These are phyloP conservation scores for Saccharomyces hybrid DNA, from an alignment of 1,139 yeast genomes.

Conservation along the genomic window DNA sequence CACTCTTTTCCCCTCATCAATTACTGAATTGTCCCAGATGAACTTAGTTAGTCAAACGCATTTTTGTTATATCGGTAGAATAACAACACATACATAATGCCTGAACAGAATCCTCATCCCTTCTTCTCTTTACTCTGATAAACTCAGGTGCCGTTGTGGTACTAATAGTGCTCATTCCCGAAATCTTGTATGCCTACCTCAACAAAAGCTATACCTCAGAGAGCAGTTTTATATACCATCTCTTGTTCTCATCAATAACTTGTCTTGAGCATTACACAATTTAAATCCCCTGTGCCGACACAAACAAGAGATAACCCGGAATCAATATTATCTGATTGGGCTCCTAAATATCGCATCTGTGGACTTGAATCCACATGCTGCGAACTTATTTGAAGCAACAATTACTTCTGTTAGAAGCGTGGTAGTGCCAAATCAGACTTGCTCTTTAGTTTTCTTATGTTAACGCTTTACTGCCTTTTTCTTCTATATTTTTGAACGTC, in stretches of 20 bases:
- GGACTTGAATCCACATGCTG: background rate
- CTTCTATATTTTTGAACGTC: background rate
- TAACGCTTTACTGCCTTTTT: background rate
- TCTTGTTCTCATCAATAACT: background rate
- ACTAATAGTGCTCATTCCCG: conserved; percentile 10
- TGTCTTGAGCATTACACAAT: background rate
- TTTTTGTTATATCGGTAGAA: background rate
- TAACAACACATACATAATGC: conserved; percentile 46
- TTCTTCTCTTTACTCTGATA: conserved; percentile 74
- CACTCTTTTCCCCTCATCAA: conserved; percentile 36
- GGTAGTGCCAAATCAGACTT: background rate
- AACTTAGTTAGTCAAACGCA: conserved; percentile 11
- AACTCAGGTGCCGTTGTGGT: conserved; percentile 40
- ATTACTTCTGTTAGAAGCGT: background rate
- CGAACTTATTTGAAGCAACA: background rate
- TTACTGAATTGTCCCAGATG: conserved; percentile 22
- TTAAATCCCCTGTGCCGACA: background rate
- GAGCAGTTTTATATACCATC: background rate
- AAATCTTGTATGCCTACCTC: background rate
- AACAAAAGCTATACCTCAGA: background rate
- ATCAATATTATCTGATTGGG: background rate
- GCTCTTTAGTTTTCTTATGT: background rate
- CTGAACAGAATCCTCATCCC: conserved; percentile 80
- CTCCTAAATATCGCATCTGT: background rate
- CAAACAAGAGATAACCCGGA: background rate